Evolutionary conservation across 805 yeast genomes (phyloP).

Genomic region (Kazachstania africana): DNA sequence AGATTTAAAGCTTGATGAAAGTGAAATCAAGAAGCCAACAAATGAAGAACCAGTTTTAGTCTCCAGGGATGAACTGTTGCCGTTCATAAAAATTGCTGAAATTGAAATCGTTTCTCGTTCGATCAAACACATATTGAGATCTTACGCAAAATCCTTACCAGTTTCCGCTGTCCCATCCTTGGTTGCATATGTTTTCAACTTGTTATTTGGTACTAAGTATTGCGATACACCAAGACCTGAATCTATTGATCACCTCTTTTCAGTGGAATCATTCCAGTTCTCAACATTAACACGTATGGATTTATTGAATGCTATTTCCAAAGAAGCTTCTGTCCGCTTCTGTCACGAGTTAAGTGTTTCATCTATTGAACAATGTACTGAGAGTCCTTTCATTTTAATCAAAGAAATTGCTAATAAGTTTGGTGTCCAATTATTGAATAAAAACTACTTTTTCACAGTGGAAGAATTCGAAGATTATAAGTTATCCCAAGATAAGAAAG

Average conservation of each 20-base stretch:
- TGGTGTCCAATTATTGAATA: constrained; percentile 74
- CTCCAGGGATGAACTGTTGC: constrained; percentile 29
- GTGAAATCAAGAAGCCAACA: constrained; percentile 25
- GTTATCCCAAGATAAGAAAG: constrained; percentile 26
- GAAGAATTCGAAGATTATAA: constrained; percentile 27
- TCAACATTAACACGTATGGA: constrained; percentile 34
- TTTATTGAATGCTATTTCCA: constrained; percentile 34
- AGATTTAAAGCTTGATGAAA: constrained; percentile 24
- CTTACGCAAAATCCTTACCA: constrained; percentile 36
- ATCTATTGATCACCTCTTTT: constrained; percentile 36
- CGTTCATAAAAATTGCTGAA: constrained; percentile 36
- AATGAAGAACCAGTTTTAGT: constrained; percentile 26
- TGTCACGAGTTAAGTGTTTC: constrained; percentile 42
- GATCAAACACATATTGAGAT: constrained; percentile 60
- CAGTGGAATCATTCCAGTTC: constrained; percentile 32
- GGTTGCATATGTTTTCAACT: constrained; percentile 61
- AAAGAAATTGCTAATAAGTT: constrained; percentile 65
- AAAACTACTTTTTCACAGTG: constrained; percentile 30
- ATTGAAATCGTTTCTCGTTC: constrained; percentile 72
- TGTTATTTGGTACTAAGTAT: constrained; percentile 44
- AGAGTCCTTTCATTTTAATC: constrained; percentile 35
- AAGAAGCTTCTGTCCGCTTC: constrained; percentile 50
- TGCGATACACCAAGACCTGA: constrained; percentile 31
- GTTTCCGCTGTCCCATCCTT: constrained; percentile 43
- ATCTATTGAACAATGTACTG: constrained; percentile 33